A percentile compares a stretch with the other conserved stretches of the same genome.
Evolutionary conservation across 2,329 filamentous ascomycete genomes (phyloP).

Genomic region (Colletotrichum tropicicola): DNA sequence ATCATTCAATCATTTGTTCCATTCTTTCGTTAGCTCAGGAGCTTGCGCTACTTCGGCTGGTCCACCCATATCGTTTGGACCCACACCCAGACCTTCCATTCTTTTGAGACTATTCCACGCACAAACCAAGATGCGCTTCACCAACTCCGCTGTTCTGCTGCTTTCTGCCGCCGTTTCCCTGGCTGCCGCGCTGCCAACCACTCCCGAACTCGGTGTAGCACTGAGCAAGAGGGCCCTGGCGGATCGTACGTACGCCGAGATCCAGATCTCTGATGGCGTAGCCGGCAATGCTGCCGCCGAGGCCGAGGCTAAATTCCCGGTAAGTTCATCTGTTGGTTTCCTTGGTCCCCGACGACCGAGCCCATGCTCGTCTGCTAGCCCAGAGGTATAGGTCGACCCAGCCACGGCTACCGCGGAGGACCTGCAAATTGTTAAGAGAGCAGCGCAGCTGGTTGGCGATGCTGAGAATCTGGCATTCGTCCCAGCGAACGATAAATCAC

Average conservation of each 20-base stretch:
- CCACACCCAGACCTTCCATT: not conserved
- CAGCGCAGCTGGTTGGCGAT: not conserved
- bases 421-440: conserved; percentile 1
- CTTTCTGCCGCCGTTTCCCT: not conserved
- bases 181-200: not conserved
- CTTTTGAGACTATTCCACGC: not conserved
- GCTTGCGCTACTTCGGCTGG: not conserved
- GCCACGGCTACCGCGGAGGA: not conserved
- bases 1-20: not conserved
- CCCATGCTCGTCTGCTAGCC: too few relatives aligned
- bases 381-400: not conserved
- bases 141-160: not conserved
- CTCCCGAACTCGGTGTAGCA: not conserved
- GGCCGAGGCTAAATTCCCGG: conserved; percentile 62
- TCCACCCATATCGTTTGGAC: not conserved
- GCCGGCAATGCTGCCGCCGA: conserved; percentile 62
- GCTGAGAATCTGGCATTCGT: conserved; percentile 1
- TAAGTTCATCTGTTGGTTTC: conserved; percentile 35
- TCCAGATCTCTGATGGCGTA: conserved; percentile 59
- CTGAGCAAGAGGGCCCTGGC: not conserved
- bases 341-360: not conserved
- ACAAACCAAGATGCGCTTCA: not conserved
- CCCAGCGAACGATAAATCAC: not conserved
- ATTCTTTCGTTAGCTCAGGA: not conserved
- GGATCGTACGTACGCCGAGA: not conserved